Evolutionary conservation across 352 stramenopile species (phyloP).

Genomic region (Globisporangium irregulare): DNA sequence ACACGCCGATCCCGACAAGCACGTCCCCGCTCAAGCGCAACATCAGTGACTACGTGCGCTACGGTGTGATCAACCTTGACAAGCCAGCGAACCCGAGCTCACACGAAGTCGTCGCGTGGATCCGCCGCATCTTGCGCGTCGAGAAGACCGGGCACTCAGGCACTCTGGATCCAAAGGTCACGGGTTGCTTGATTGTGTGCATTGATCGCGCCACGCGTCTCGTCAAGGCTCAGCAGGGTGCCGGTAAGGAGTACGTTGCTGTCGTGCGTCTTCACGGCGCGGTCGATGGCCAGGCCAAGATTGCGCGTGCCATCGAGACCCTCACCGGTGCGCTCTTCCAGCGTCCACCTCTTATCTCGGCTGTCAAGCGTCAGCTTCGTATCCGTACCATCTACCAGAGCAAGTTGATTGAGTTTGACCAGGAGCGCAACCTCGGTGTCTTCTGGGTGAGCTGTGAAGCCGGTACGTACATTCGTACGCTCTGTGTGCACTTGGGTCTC

Average conservation of each 20-base stretch:
- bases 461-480: slow-evolving; percentile 99
- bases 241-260: slow-evolving; percentile 99
- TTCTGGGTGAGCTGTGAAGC: slow-evolving; percentile 98
- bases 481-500: slow-evolving; percentile 99
- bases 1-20: slow-evolving; percentile 98
- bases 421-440: slow-evolving; percentile 96
- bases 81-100: slow-evolving; percentile 99
- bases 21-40: slow-evolving; percentile 96
- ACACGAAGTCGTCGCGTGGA: slow-evolving; percentile 99
- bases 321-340: slow-evolving; percentile 99
- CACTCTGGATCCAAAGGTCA: slow-evolving; percentile 99
- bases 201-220: slow-evolving; percentile 97
- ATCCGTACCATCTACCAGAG: slow-evolving; percentile 99
- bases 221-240: slow-evolving; percentile 90
- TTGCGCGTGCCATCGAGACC: slow-evolving; percentile 97
- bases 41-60: slow-evolving; percentile 97
- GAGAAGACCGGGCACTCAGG: slow-evolving; percentile 99
- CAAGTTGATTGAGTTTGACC: slow-evolving; percentile 99
- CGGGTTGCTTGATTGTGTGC: slow-evolving; percentile 99
- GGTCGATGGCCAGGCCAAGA: slow-evolving; percentile 89
- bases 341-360: slow-evolving; percentile 98
- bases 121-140: slow-evolving; percentile 99
- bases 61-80: slow-evolving; percentile 99
- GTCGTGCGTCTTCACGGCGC: slow-evolving; percentile 97
- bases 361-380: slow-evolving; percentile 99